Conservation (phyloP, 2,329 filamentous ascomycete genomes). For the Penicillium hesseltinei region DNA sequence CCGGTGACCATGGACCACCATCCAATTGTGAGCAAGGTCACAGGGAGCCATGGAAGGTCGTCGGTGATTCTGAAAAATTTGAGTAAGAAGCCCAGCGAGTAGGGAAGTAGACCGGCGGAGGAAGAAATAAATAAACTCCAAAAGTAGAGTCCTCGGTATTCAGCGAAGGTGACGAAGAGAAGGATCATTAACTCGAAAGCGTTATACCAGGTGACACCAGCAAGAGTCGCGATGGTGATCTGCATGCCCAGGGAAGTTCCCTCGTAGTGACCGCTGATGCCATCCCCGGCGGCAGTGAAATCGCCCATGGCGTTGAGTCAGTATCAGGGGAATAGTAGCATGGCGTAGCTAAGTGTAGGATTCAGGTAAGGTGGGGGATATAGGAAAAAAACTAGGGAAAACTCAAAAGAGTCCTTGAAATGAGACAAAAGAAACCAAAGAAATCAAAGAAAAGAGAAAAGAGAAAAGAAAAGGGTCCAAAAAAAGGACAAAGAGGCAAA, state of each 20-base stretch:
- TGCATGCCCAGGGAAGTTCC: constrained; percentile 37
- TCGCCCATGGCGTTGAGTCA: constrained; percentile 24
- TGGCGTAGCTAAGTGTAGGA: background rate
- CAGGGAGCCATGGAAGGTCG: constrained; percentile 36
- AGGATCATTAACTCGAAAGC: constrained; percentile 50
- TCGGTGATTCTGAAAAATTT: constrained; percentile 45
- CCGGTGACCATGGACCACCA: constrained; percentile 52
- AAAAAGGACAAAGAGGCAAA: constrained; percentile 2
- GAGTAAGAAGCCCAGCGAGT: constrained; percentile 49
- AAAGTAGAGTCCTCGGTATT: constrained; percentile 50
- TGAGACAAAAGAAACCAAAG: background rate
- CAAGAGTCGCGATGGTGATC: constrained; percentile 48
- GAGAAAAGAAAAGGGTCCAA: background rate
- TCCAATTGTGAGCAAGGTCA: constrained; percentile 46
- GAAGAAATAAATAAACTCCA: constrained; percentile 50
- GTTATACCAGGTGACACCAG: constrained; percentile 52
- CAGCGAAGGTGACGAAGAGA: constrained; percentile 50
- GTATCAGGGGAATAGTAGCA: constrained; percentile 12
- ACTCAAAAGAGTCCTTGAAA: too few relatives aligned
- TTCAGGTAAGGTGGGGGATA: background rate
- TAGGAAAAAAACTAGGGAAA: background rate
- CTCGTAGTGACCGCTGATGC: constrained; percentile 39
- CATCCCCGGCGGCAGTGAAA: constrained; percentile 31
- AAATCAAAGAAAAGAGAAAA: background rate
- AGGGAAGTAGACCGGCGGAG: constrained; percentile 45